phyloP scores from a whole-genome alignment of 257 asterid species.

The Ilex asprella region DNA sequence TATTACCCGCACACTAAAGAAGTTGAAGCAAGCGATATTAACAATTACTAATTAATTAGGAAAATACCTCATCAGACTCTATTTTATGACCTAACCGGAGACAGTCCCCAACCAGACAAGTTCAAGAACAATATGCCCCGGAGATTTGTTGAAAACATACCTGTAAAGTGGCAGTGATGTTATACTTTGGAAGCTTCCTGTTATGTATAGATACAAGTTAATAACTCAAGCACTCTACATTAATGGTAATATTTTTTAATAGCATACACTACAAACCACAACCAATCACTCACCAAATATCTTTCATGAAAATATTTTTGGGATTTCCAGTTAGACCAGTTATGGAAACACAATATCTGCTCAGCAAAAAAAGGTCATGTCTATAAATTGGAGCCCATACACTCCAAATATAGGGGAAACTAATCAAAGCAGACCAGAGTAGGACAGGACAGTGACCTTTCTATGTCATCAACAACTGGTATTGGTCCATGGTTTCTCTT shows the following conservation, averaged over 20 bases:
- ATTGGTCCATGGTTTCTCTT: conserved; percentile 99
- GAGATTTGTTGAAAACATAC: conserved; percentile 16
- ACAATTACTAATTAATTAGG: neutral
- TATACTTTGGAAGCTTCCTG: conserved; percentile 81
- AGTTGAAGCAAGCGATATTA: neutral
- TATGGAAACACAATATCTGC: conserved; percentile 65
- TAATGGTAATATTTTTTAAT: conserved; percentile 1
- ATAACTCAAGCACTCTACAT: neutral
- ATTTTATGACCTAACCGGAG: neutral
- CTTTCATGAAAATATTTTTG: conserved; percentile 66
- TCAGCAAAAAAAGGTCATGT: conserved; percentile 9
- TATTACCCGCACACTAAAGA: conserved; percentile 91
- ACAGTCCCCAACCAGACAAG: neutral
- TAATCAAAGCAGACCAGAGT: neutral
- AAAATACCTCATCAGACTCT: neutral
- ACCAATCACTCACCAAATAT: conserved; percentile 58
- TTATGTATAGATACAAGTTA: conserved; percentile 14
- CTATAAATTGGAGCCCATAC: too few species aligned
- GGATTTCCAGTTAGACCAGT: conserved; percentile 44
- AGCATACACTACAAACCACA: neutral
- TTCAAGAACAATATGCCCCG: neutral
- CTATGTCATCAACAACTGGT: conserved; percentile 67
- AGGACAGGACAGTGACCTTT: conserved; percentile 36
- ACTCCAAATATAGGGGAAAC: too few species aligned
- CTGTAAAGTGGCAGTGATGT: conserved; percentile 88